A percentile compares a stretch with the other conserved stretches of the same genome.
Evolutionary conservation across 345 rosid species (phyloP).

Genomic region (Abelmoschus esculentus): DNA sequence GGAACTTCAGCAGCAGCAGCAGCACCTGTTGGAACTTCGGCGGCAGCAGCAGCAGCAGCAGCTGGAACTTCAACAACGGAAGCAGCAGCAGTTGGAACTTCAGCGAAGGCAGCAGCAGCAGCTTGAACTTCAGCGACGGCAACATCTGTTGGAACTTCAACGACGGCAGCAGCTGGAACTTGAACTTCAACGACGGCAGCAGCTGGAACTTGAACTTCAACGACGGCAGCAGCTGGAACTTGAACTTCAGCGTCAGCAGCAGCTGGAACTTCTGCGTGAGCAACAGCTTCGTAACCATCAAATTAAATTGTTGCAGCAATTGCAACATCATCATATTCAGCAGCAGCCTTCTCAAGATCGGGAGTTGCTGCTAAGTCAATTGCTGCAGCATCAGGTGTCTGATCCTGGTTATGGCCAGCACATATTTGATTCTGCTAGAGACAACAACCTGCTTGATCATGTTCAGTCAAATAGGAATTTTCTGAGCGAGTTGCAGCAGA

Average conservation of each 20-base stretch:
- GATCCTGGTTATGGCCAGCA: slow-evolving; percentile 26
- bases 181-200: background rate
- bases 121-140: background rate
- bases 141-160: background rate
- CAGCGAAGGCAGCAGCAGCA: background rate
- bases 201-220: slow-evolving; percentile 15
- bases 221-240: slow-evolving; percentile 19
- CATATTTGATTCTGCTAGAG: slow-evolving; percentile 22
- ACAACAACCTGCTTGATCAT: slow-evolving; percentile 24
- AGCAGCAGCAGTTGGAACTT: background rate
- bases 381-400: slow-evolving; percentile 29
- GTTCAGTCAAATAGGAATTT: slow-evolving; percentile 22
- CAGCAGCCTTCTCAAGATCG: slow-evolving; percentile 23
- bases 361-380: slow-evolving; percentile 23
- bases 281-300: slow-evolving; percentile 24
- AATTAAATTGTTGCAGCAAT: slow-evolving; percentile 21
- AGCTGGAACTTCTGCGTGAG: slow-evolving; percentile 18
- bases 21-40: slow-evolving; percentile 19
- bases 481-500: slow-evolving; percentile 27
- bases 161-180: background rate
- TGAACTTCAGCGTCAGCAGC: slow-evolving; percentile 1
- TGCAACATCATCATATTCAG: slow-evolving; percentile 22
- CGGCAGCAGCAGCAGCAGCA: slow-evolving; percentile 17
- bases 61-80: background rate
- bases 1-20: slow-evolving; percentile 32